phyloP scores from a whole-genome alignment of 2,329 filamentous ascomycete genomes.

The Pyrenochaeta sp. region DNA sequence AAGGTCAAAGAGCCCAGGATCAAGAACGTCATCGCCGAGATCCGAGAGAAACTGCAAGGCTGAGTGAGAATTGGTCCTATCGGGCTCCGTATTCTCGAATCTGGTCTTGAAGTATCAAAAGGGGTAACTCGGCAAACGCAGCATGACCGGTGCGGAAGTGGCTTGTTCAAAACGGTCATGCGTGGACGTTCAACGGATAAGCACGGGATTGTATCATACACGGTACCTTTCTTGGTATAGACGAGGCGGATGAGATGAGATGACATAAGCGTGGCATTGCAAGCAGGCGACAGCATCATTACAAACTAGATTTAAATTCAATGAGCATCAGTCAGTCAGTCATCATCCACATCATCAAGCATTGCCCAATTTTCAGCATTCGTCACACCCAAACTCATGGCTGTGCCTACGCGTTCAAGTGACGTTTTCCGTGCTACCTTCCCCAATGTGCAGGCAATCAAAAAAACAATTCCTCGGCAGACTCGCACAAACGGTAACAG shows the following conservation, averaged over 20 bases:
- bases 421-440: too few species aligned
- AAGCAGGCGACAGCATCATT: neutral
- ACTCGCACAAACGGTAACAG: too few species aligned
- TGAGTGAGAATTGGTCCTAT: conserved; percentile 12
- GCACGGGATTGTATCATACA: neutral
- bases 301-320: neutral
- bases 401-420: too few species aligned
- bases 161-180: neutral
- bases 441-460: too few species aligned
- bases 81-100: neutral
- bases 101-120: neutral
- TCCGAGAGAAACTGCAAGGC: conserved; percentile 57
- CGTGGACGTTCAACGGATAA: neutral
- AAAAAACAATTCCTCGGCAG: too few species aligned
- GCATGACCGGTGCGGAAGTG: neutral
- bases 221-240: neutral
- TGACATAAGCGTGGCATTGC: neutral
- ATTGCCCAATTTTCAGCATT: too few species aligned
- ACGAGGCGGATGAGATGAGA: neutral
- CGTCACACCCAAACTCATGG: too few species aligned
- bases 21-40: conserved; percentile 67
- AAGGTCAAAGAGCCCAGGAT: conserved; percentile 68
- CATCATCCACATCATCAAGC: too few species aligned
- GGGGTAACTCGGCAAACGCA: neutral
- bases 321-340: too few species aligned